These are phyloP conservation scores for Phyllostachys edulis DNA, from an alignment of 176 grass and related monocot species.

Conservation along the genomic window DNA sequence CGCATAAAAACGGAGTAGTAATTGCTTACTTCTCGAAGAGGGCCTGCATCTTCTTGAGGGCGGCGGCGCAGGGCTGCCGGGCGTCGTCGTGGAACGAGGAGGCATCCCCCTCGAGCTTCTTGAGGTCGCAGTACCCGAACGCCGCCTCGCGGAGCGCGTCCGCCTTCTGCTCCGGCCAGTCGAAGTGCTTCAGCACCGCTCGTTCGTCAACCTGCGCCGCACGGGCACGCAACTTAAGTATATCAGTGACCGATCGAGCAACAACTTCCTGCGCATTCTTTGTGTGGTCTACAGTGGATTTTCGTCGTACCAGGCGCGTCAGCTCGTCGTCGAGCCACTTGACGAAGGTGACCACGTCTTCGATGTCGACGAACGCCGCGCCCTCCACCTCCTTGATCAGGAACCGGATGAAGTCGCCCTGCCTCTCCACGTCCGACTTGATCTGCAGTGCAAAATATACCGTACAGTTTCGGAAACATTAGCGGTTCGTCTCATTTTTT, in stretches of 20 bases:
- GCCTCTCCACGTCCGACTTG: slow-evolving; percentile 84
- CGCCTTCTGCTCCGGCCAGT: slow-evolving; percentile 96
- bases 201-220: slow-evolving; percentile 85
- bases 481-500: background rate
- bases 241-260: background rate
- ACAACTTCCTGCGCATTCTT: background rate
- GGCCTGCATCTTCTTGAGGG: slow-evolving; percentile 95
- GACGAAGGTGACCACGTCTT: slow-evolving; percentile 89
- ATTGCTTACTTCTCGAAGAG: slow-evolving; percentile 78
- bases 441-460: slow-evolving; percentile 42
- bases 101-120: slow-evolving; percentile 67
- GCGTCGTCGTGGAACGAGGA: slow-evolving; percentile 61
- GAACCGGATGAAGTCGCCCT: slow-evolving; percentile 83
- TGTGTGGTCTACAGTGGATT: background rate
- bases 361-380: slow-evolving; percentile 65
- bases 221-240: background rate
- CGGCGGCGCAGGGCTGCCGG: slow-evolving; percentile 59
- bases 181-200: slow-evolving; percentile 98
- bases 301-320: slow-evolving; percentile 63
- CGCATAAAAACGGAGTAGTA: no score
- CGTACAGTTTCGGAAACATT: background rate
- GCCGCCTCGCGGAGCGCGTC: slow-evolving; percentile 96
- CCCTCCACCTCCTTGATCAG: slow-evolving; percentile 84
- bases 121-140: slow-evolving; percentile 91
- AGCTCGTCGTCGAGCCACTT: slow-evolving; percentile 99